phyloP scores from a whole-genome alignment of 768 basidiomycete species.

The Termitomyces sp. region DNA sequence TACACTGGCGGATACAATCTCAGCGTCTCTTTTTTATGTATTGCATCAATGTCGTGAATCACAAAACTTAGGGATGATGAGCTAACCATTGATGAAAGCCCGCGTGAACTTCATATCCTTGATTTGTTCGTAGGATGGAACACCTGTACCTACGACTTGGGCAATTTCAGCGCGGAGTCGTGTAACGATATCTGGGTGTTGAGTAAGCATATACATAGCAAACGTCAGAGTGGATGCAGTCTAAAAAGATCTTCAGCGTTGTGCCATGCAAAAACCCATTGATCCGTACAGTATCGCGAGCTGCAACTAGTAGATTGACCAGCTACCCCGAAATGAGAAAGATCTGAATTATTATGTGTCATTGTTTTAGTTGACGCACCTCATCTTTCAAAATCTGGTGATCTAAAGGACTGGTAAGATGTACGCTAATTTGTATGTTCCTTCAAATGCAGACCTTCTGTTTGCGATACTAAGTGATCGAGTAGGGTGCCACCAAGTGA shows the following conservation, averaged over 20 bases:
- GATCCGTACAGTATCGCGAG: slow-evolving; percentile 34
- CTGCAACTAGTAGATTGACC: slow-evolving; percentile 38
- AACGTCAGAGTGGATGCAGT: slow-evolving; percentile 49
- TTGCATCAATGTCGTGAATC: background rate
- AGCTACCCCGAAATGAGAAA: slow-evolving; percentile 5
- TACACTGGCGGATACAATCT: slow-evolving; percentile 50
- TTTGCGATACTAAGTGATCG: slow-evolving; percentile 49
- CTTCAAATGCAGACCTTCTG: slow-evolving; percentile 34
- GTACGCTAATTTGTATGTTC: background rate
- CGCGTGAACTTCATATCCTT: slow-evolving; percentile 54
- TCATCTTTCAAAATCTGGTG: slow-evolving; percentile 18
- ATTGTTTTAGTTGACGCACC: background rate
- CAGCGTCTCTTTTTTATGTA: slow-evolving; percentile 36
- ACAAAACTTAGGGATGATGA: background rate
- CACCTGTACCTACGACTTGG: slow-evolving; percentile 34
- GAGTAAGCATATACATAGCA: slow-evolving; percentile 48
- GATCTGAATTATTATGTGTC: background rate
- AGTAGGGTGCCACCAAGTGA: slow-evolving; percentile 33
- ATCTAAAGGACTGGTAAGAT: slow-evolving; percentile 4
- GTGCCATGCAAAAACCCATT: background rate
- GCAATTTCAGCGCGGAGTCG: slow-evolving; percentile 48
- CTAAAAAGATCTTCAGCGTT: slow-evolving; percentile 15
- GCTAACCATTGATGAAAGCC: slow-evolving; percentile 49
- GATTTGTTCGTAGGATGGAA: slow-evolving; percentile 52
- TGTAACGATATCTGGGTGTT: slow-evolving; percentile 40